Evolutionary conservation across 805 yeast genomes (phyloP), one percentile per base, ranked within the genome.

Genomic region (Sungouiozyma ichnusensis): DNA sequence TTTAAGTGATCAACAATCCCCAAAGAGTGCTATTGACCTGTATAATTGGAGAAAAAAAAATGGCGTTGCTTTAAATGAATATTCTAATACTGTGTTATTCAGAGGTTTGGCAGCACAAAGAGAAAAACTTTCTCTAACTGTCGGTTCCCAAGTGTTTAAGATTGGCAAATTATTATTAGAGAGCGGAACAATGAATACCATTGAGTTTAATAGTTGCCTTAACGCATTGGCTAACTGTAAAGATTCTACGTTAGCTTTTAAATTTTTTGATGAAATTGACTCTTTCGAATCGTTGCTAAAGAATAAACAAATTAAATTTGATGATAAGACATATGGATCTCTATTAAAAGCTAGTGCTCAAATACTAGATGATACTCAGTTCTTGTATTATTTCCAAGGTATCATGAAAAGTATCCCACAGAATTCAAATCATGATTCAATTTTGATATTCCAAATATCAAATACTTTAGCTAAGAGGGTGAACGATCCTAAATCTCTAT

Each of bases 41-140:
- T 69, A 69, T 45, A 68, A 70, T 39, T 69, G 73, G 61, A 64
- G 85, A 39, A 78, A 76, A 49, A 81, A 79, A 54, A 73, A 84
- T 78, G 73, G 72, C 1, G 68, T 77, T 11, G 70, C 72, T 2
- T 63, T 70, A 4, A 74, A 79, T 49, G 72, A 74, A 19, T 65
- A 68, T 27, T 63, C 75, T 2, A 53, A 68, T 38, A 73, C 74
- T 5, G 67, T 73, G 4, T 40, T 75, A 7, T 70, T 75, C 39
- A 58, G 66, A 33, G 76, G 74, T 0, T 62, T 71, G 43, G 64
- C 75, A 1, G 60, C 62, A 7, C 54, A 55, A n/a, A 42, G 52
- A 29, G 41, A 43, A 9, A 48, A 51, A 11, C 20, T 72, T 3
- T 58, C 72, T 14, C 41, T 43, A 4, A 58, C 55, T 13, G 67